phyloP scores from a whole-genome alignment of 1,139 yeast species.

The Meyerozyma smithsonii region DNA sequence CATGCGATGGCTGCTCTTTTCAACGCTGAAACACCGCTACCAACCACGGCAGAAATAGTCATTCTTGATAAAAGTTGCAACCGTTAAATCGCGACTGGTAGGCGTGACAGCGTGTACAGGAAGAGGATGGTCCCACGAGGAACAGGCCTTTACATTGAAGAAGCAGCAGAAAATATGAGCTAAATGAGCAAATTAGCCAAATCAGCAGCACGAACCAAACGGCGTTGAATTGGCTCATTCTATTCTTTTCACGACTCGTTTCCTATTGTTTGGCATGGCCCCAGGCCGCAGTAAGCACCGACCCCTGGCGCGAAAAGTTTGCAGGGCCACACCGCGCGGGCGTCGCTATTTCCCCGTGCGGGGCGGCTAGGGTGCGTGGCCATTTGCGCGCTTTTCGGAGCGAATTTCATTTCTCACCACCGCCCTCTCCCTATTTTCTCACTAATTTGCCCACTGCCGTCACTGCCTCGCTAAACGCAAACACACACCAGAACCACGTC shows the following conservation, averaged over 20 bases:
- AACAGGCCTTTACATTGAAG: too few species aligned
- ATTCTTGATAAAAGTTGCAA: neutral
- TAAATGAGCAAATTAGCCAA: too few species aligned
- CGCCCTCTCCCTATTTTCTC: slow-evolving; percentile 1
- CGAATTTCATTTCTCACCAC: neutral
- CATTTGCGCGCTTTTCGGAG: neutral
- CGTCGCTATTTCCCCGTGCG: neutral
- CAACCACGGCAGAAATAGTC: neutral
- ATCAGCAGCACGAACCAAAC: too few species aligned
- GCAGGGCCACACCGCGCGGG: neutral
- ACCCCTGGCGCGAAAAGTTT: neutral
- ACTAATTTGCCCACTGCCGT: slow-evolving; percentile 1
- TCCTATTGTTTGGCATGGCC: too few species aligned
- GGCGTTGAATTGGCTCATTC: too few species aligned
- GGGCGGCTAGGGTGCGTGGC: neutral
- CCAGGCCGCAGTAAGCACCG: too few species aligned
- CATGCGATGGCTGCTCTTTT: slow-evolving; percentile 3
- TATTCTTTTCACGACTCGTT: too few species aligned
- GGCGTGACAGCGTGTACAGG: too few species aligned
- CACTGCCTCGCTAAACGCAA: neutral
- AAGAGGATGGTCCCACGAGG: too few species aligned
- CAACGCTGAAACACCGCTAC: neutral
- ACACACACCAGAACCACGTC: neutral
- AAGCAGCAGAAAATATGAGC: too few species aligned
- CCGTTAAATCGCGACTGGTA: neutral